Base-by-base conservation (phyloP, 1,139 yeast genomes). In the Candida sojae region DNA sequence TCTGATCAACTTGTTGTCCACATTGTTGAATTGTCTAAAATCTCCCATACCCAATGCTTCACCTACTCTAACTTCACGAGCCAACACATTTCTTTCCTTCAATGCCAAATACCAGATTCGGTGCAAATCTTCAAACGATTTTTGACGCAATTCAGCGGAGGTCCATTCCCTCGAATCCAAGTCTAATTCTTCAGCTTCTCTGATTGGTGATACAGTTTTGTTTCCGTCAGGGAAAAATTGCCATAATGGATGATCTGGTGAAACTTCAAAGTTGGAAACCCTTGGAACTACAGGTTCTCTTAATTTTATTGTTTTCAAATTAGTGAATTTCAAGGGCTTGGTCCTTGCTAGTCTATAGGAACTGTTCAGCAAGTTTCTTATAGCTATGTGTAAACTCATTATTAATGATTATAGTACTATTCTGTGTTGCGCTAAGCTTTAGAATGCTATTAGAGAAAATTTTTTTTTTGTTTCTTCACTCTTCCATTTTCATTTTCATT, bases 191-290 rank as follows among this genome's bases (percentile, higher is more conserved):
- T 53, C 57, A 1, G 77, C 64, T 1, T 75, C 67, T 57, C 97
- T 79, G 53, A 86, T 70, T 55, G 84, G 82, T 57, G 77, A 71
- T 52, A 80, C 76, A 13, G 71, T 57, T 17, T 67, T 58, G 53
- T 53, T 68, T 3, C 77, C 79, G 42, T 85, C 77, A 38, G 83
- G 77, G 71, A 93, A 93, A 66, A 93, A 93, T 59, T 88, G 95
- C 97, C 97, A 93, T 55, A 93, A 75, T 35, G 99, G 98, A 68
- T 93, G 99, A 63, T 88, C 88, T 11, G 87, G 95, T 23, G 84
- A 79, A 29, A 88, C 89, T 54, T 77, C 79, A 51, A 92, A 75
- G 66, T 88, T 88, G 54, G 77, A 75, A 50, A 82, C 86, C 1
- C 92, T 81, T 12, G 98, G 98, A 7, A 88, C 80, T 54, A 93